Conservation (phyloP, 2,329 filamentous ascomycete species). For the Hymenoscyphus scutula region DNA sequence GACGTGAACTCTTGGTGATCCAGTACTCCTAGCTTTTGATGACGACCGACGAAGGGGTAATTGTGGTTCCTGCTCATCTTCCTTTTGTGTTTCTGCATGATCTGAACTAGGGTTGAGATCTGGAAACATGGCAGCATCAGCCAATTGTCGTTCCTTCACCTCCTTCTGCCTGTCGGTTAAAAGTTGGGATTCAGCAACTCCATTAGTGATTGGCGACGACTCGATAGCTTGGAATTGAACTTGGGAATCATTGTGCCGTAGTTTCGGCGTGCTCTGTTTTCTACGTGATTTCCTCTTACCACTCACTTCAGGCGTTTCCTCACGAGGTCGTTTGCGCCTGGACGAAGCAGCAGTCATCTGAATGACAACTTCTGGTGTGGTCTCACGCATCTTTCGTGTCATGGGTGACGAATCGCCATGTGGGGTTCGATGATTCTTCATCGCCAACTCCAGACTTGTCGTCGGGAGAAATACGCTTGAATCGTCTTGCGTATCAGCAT, state of each 20-base stretch:
- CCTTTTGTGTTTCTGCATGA: slow-evolving; percentile 17
- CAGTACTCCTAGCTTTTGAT: slow-evolving; percentile 20
- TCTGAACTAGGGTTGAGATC: slow-evolving; percentile 59
- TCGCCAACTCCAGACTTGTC: slow-evolving; percentile 14
- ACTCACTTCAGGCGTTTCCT: slow-evolving; percentile 36
- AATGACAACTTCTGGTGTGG: slow-evolving; percentile 29
- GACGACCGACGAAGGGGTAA: slow-evolving; percentile 27
- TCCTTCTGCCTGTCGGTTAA: slow-evolving; percentile 80
- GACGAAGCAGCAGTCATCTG: slow-evolving; percentile 6
- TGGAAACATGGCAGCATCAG: slow-evolving; percentile 64
- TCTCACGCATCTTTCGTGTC: slow-evolving; percentile 12
- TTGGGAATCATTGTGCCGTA: slow-evolving; percentile 80
- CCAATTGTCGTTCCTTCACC: slow-evolving; percentile 67
- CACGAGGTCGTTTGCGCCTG: slow-evolving; percentile 25
- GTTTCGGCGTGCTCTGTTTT: slow-evolving; percentile 46
- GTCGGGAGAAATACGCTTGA: slow-evolving; percentile 16
- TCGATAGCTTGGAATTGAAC: slow-evolving; percentile 71
- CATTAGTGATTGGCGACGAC: slow-evolving; percentile 51
- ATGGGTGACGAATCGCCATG: background rate
- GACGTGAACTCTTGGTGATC: background rate
- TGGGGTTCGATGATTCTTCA: slow-evolving; percentile 17
- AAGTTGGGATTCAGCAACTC: slow-evolving; percentile 60
- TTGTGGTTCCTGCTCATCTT: slow-evolving; percentile 28
- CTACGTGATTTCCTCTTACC: slow-evolving; percentile 36
- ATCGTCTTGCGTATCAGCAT: slow-evolving; percentile 40